phyloP scores from a whole-genome alignment of 805 yeast species.

The Candida fluviatilis region DNA sequence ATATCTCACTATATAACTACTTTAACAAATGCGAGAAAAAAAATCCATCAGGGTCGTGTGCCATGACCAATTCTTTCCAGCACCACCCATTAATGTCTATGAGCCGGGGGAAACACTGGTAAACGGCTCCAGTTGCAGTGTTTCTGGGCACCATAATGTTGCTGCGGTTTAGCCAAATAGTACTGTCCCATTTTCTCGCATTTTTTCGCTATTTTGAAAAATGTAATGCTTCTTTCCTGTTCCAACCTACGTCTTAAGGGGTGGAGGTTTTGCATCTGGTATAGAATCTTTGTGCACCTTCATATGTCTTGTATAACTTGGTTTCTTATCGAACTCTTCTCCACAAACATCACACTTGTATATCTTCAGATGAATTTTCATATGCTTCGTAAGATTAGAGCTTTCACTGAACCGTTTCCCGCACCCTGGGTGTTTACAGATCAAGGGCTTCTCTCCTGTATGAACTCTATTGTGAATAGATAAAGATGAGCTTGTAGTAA shows the following conservation, averaged over 20 bases:
- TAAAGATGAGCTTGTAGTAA: conserved; percentile 78
- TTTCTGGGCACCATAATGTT: too few relatives aligned
- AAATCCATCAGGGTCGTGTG: neutral
- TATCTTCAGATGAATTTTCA: conserved; percentile 65
- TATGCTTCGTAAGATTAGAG: conserved; percentile 83
- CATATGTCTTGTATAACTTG: conserved; percentile 12
- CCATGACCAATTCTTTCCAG: too few relatives aligned
- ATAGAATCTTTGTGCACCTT: conserved; percentile 8
- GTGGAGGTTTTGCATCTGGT: neutral
- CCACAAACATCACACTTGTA: conserved; percentile 51
- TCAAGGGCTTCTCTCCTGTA: conserved; percentile 85
- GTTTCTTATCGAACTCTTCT: conserved; percentile 42
- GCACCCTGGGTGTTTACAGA: conserved; percentile 77
- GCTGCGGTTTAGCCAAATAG: too few relatives aligned
- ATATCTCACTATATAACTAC: too few relatives aligned
- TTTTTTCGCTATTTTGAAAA: too few relatives aligned
- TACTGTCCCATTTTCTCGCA: too few relatives aligned
- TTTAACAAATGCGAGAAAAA: neutral
- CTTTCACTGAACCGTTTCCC: conserved; percentile 84
- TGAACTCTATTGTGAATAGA: conserved; percentile 83
- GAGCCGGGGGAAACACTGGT: too few relatives aligned
- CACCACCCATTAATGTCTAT: too few relatives aligned
- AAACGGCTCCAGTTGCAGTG: too few relatives aligned
- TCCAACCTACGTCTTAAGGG: too few relatives aligned
- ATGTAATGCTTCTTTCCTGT: too few relatives aligned